phyloP scores from a whole-genome alignment of 192 early-diverging fungal species.

The Allomyces macrogynus region DNA sequence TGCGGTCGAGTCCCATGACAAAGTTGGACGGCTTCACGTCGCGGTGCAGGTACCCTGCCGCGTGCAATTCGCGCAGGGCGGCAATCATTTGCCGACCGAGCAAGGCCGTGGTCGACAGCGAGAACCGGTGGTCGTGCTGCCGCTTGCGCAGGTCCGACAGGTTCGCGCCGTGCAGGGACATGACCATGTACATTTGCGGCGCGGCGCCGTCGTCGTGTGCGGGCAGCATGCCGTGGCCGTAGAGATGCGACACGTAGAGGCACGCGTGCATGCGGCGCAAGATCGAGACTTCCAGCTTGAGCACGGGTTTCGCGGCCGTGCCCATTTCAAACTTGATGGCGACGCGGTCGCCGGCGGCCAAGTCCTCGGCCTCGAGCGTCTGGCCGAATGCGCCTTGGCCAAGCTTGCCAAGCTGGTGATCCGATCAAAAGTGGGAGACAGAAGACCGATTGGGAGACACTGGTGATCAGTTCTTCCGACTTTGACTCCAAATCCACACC shows the following conservation, averaged over 20 bases:
- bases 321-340: slow-evolving; percentile 35
- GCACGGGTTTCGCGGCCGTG: slow-evolving; percentile 20
- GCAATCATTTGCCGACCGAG: slow-evolving; percentile 28
- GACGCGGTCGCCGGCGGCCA: slow-evolving; percentile 10
- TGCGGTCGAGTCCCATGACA: neutral
- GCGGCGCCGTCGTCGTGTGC: slow-evolving; percentile 6
- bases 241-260: no score
- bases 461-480: no score
- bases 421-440: no score
- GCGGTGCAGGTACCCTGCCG: slow-evolving; percentile 26
- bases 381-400: slow-evolving; percentile 36
- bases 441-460: no score
- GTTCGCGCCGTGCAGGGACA: slow-evolving; percentile 31
- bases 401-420: slow-evolving; percentile 12
- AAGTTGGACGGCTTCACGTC: slow-evolving; percentile 27
- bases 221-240: slow-evolving; percentile 6
- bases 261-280: slow-evolving; percentile 7
- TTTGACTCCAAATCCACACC: no score
- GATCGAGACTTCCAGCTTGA: slow-evolving; percentile 26
- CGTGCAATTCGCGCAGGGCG: slow-evolving; percentile 22
- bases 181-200: slow-evolving; percentile 28
- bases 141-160: slow-evolving; percentile 26
- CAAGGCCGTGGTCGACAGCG: slow-evolving; percentile 15
- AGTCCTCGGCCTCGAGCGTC: slow-evolving; percentile 24
- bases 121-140: slow-evolving; percentile 13